A percentile compares a stretch with the other conserved stretches of the same genome.
Evolutionary conservation across 192 early-diverging fungal species (phyloP).

Genomic region (Podochytrium sp.): DNA sequence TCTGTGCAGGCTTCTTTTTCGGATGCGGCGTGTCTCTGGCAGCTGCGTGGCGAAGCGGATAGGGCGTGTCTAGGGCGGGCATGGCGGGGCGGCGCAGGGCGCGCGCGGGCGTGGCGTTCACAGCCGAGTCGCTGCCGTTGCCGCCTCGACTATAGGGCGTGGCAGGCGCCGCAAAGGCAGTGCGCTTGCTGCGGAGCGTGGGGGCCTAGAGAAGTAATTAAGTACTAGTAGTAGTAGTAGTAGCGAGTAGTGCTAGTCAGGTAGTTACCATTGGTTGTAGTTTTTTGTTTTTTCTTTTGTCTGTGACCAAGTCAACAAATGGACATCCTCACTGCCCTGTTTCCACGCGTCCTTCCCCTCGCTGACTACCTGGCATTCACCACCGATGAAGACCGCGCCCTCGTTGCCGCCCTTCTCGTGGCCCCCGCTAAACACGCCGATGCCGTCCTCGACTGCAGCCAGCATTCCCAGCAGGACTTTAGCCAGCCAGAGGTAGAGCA

Average conservation of each 20-base stretch:
- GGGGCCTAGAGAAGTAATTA: slow-evolving; percentile 13
- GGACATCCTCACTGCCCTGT: slow-evolving; percentile 8
- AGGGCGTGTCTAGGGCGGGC: too few relatives aligned
- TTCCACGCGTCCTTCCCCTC: background rate
- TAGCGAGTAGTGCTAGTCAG: too few relatives aligned
- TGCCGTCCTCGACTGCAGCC: background rate
- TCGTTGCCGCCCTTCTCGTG: background rate
- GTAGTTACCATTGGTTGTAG: background rate
- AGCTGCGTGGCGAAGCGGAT: too few relatives aligned
- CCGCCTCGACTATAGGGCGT: slow-evolving; percentile 56
- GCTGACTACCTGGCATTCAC: background rate
- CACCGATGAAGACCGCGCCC: background rate
- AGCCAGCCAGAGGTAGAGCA: background rate
- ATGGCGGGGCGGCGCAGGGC: too few relatives aligned
- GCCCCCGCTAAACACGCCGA: background rate
- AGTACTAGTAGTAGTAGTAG: too few relatives aligned
- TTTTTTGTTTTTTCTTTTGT: background rate
- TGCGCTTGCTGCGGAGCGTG: too few relatives aligned
- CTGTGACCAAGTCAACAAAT: background rate
- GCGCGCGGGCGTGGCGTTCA: too few relatives aligned
- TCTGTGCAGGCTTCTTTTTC: too few relatives aligned
- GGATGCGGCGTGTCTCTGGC: too few relatives aligned
- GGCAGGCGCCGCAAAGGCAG: too few relatives aligned
- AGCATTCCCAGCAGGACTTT: background rate
- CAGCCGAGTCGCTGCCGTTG: too few relatives aligned